Base-by-base conservation (phyloP, 78 protist genomes). In the Planoprotostelium fungivorum region DNA sequence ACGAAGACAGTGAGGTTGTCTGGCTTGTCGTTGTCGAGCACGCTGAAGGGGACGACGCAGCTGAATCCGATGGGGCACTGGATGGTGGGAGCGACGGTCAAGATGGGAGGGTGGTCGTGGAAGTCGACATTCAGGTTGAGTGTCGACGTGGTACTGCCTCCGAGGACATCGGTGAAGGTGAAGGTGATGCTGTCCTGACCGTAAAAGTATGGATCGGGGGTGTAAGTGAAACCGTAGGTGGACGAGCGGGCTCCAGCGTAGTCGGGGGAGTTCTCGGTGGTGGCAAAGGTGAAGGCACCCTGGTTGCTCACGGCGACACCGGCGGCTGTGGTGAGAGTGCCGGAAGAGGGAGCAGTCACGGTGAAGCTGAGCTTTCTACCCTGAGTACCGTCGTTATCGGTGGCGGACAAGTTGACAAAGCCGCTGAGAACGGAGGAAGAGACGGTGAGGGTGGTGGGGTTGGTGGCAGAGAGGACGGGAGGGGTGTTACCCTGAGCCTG, bases 341-440 rank as follows among this genome's bases (percentile, higher is more conserved):
- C 63, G 0, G 1, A 16, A 36, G 92, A 89, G 35, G n/a, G 36
- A n/a, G 63, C 88, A n/a, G 35, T 84, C 10, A 91, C 36, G 0
- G 1, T 31, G 37, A 91, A 88, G 1, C 5, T 84, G 9, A 36
- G 34, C 34, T 73, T 0, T 1, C 1, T 9, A 28, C 84, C 36
- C 31, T 16, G 39, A 0, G 9, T 0, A 29, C 35, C 35, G 0
- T 89, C 84, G 31, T 28, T n/a, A 37, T 88, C 94, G 0, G 1
- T 85, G 0, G 38, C 88, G 28, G 1, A 0, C 34, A 85, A 89
- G 0, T 1, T 34, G 36, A 91, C 87, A 35, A 63, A 83, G 34
- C 83, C 34, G 9, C 31, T 25, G 5, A 51, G 16, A 16, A 51
- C 16, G 16, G 5, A 5, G 16, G 73, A 5, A 16, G 73, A 16